Evolutionary conservation across 805 yeast species (phyloP).

Genomic region (Candida nanaspora): DNA sequence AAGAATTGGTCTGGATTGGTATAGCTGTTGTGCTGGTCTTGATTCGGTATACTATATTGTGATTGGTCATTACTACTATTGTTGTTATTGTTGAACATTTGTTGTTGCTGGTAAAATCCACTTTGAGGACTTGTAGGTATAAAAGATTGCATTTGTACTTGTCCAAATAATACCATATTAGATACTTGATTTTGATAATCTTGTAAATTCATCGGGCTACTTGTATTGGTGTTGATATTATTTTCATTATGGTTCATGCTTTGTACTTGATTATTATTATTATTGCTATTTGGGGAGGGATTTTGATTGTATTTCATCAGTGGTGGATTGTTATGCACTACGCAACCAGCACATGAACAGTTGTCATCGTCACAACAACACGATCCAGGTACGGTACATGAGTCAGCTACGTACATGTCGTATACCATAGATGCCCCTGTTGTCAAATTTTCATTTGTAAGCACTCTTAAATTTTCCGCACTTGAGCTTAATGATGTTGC

Average conservation of each 20-base stretch:
- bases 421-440: slow-evolving; percentile 8
- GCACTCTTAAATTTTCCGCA: background rate
- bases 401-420: slow-evolving; percentile 24
- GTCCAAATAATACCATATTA: slow-evolving; percentile 9
- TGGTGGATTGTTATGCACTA: slow-evolving; percentile 16
- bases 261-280: background rate
- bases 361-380: slow-evolving; percentile 25
- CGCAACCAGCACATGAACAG: slow-evolving; percentile 25
- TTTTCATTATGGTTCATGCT: too few species aligned
- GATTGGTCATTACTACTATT: too few species aligned
- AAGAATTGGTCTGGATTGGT: too few species aligned
- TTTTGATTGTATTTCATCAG: slow-evolving; percentile 1
- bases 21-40: too few species aligned
- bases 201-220: background rate
- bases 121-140: slow-evolving; percentile 6
- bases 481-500: background rate
- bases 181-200: background rate
- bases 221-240: background rate
- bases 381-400: slow-evolving; percentile 28
- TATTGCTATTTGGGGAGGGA: background rate
- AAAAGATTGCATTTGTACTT: slow-evolving; percentile 16
- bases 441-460: background rate
- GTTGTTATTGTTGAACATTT: background rate
- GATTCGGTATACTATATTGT: too few species aligned
- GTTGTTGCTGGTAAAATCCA: slow-evolving; percentile 1